phyloP scores from a whole-genome alignment of 169 alveolate species.

The Fabrea salina region DNA sequence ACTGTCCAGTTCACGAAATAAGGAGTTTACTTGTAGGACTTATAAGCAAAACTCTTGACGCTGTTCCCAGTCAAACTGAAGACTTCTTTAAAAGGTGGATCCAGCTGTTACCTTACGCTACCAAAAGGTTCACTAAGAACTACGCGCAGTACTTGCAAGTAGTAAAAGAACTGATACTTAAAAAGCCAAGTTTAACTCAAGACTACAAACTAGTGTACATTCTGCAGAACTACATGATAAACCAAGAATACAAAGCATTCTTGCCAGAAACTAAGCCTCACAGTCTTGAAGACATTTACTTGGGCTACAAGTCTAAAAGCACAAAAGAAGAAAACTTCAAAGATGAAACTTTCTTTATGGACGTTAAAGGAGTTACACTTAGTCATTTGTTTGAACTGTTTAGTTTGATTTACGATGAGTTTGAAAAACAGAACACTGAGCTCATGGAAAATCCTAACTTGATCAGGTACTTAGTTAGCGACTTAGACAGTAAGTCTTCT shows the following conservation, averaged over 20 bases:
- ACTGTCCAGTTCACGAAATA: neutral
- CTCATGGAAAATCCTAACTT: neutral
- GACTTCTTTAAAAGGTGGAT: neutral
- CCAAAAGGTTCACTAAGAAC: neutral
- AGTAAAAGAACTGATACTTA: neutral
- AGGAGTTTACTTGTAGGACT: constrained; percentile 26
- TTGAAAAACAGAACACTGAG: neutral
- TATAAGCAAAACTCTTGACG: neutral
- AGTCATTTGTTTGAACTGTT: neutral
- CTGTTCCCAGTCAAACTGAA: no score
- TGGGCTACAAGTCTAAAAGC: no score
- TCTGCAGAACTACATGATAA: no score
- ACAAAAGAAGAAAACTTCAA: no score
- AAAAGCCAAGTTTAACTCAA: no score
- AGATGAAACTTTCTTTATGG: no score
- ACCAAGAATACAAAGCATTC: no score
- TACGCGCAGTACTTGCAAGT: constrained; percentile 15
- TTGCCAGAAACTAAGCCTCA: no score
- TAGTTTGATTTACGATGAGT: neutral
- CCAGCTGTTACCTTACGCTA: neutral
- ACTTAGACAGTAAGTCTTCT: neutral
- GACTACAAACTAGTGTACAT: no score
- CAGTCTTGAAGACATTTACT: no score
- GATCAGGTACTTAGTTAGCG: neutral
- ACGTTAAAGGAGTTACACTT: no score